Evolutionary conservation across 176 grass and related monocot genomes (phyloP).

Genomic region (Guadua angustifolia): DNA sequence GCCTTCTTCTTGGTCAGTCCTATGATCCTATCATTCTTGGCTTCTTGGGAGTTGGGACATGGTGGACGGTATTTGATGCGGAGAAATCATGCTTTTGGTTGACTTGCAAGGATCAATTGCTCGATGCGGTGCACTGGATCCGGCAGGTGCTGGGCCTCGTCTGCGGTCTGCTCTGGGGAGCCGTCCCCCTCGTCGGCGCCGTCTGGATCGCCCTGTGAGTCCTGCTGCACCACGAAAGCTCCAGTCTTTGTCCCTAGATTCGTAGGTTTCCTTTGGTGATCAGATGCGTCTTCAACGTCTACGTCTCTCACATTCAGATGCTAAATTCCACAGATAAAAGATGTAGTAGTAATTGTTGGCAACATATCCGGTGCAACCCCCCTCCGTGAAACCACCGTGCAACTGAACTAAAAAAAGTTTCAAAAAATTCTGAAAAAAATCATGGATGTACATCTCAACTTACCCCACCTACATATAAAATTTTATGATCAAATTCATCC

Average conservation of each 20-base stretch:
- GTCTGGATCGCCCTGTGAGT: constrained; percentile 92
- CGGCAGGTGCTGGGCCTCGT: constrained; percentile 75
- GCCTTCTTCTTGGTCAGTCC: neutral
- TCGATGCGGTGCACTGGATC: constrained; percentile 94
- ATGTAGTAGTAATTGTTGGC: neutral
- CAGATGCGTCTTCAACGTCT: neutral
- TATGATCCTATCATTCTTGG: too few relatives aligned
- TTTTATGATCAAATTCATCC: too few relatives aligned
- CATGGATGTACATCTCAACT: too few relatives aligned
- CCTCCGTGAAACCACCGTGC: too few relatives aligned
- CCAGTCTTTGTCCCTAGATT: neutral
- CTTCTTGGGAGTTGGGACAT: neutral
- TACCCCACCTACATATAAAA: too few relatives aligned
- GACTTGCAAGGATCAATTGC: constrained; percentile 72
- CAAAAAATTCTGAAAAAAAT: too few relatives aligned
- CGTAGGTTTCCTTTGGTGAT: neutral
- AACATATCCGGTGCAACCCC: too few relatives aligned
- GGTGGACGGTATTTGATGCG: neutral
- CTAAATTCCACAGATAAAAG: neutral
- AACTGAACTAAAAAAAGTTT: too few relatives aligned
- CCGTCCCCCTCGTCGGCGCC: constrained; percentile 79
- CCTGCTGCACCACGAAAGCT: neutral
- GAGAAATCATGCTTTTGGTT: neutral
- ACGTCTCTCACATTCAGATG: neutral
- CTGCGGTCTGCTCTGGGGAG: constrained; percentile 89